Evolutionary conservation across 495 filamentous ascomycete species (phyloP).

Genomic region (Pseudoneurospora amorphoporcata): DNA sequence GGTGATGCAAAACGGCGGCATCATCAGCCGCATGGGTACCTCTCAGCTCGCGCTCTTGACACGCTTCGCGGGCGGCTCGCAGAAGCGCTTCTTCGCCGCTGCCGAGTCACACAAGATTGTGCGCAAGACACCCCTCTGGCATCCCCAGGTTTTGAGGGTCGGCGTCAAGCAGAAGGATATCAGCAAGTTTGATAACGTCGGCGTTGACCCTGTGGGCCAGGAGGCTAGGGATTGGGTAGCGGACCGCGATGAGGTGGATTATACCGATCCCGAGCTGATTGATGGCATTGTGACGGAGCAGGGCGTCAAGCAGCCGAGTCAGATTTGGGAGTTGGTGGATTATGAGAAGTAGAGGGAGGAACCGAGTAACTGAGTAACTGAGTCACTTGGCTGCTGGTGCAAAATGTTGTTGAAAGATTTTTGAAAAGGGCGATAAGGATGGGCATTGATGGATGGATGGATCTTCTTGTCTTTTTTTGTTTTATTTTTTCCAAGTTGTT

Average conservation of each 20-base stretch:
- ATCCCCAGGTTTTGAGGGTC: constrained; percentile 16
- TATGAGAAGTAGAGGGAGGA: constrained; percentile 12
- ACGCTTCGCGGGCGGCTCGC: constrained; percentile 47
- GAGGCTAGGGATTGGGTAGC: constrained; percentile 18
- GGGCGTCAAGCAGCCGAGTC: constrained; percentile 30
- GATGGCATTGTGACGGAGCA: constrained; percentile 29
- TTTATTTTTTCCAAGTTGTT: background rate
- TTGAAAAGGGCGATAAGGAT: background rate
- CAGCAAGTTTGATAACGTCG: constrained; percentile 47
- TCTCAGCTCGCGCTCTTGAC: constrained; percentile 81
- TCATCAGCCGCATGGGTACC: constrained; percentile 83
- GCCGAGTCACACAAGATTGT: constrained; percentile 80
- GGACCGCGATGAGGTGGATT: constrained; percentile 56
- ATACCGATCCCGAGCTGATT: constrained; percentile 46
- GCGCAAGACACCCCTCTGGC: constrained; percentile 16
- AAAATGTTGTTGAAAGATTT: background rate
- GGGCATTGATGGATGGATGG: background rate
- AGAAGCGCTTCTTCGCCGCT: constrained; percentile 78
- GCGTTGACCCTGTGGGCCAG: constrained; percentile 27
- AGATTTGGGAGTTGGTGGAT: constrained; percentile 28
- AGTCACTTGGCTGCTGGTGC: too few species aligned
- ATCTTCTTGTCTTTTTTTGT: background rate
- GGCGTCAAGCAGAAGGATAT: constrained; percentile 62
- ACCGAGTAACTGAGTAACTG: background rate
- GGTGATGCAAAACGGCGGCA: constrained; percentile 86